These are phyloP conservation scores for Mycocentrospora acerina DNA, from an alignment of 2,329 filamentous ascomycete species.

Conservation along the genomic window DNA sequence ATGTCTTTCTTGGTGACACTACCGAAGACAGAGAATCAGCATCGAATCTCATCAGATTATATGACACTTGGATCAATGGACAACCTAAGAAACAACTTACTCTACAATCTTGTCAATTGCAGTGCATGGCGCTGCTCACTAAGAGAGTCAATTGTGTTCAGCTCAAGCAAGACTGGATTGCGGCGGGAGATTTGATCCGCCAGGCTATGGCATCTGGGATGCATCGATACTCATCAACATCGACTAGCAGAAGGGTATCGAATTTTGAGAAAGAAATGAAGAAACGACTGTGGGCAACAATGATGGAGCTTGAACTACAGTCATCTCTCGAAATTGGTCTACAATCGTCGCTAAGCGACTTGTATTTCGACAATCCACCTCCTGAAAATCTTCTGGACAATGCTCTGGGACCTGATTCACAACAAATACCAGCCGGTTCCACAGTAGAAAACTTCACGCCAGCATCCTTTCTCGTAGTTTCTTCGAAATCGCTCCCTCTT, in stretches of 20 bases:
- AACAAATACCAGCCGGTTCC: constrained; percentile 23
- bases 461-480: constrained; percentile 28
- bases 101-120: constrained; percentile 52
- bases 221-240: constrained; percentile 50
- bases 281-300: constrained; percentile 58
- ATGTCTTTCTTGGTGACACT: constrained; percentile 47
- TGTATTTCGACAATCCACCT: constrained; percentile 53
- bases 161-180: constrained; percentile 56
- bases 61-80: constrained; percentile 45
- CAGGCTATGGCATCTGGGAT: constrained; percentile 57
- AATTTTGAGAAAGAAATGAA: constrained; percentile 56
- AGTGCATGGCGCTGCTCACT: constrained; percentile 54
- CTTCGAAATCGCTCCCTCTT: constrained; percentile 30
- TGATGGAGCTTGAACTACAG: constrained; percentile 59
- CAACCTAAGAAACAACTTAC: constrained; percentile 57
- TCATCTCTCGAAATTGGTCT: constrained; percentile 58
- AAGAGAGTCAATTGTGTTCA: constrained; percentile 55
- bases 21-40: constrained; percentile 45
- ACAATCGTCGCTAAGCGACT: constrained; percentile 44
- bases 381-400: constrained; percentile 56
- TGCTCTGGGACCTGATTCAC: constrained; percentile 40
- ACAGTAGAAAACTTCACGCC: constrained; percentile 33
- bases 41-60: constrained; percentile 40
- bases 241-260: constrained; percentile 31
- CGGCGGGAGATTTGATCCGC: constrained; percentile 53